A percentile compares a stretch with the other conserved stretches of the same genome.
Conservation (phyloP, 768 basidiomycete species). For the Tulasnella sp. region DNA sequence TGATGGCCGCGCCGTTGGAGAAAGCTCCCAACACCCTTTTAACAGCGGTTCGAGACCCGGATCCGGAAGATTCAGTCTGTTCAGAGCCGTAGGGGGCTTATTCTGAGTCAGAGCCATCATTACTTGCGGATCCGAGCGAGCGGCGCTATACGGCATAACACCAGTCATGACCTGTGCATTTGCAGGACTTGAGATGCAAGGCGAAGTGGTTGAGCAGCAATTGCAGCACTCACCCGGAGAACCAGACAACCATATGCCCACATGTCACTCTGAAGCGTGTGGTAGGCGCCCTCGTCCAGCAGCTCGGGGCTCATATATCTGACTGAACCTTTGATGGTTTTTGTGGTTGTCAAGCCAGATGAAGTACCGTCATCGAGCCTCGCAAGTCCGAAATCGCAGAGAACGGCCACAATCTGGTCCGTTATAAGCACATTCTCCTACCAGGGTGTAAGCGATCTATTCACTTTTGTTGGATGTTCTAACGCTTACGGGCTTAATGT, state of each 20-base stretch:
- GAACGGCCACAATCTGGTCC: background rate
- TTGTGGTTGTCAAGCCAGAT: background rate
- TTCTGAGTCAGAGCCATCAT: background rate
- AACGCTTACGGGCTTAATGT: background rate
- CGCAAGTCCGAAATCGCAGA: slow-evolving; percentile 4
- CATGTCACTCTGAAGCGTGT: background rate
- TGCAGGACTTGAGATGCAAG: background rate
- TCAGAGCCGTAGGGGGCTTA: background rate
- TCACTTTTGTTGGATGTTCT: background rate
- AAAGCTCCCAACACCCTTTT: background rate
- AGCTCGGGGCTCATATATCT: background rate
- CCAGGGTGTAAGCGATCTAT: background rate
- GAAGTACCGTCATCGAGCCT: background rate
- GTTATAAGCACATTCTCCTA: background rate
- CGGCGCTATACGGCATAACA: background rate
- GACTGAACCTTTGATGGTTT: background rate
- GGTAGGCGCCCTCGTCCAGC: background rate
- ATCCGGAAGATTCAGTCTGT: background rate
- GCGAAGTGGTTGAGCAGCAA: background rate
- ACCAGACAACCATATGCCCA: background rate
- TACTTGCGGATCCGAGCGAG: background rate
- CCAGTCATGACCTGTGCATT: background rate
- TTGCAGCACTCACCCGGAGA: background rate
- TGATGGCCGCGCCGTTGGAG: background rate
- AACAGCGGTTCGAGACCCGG: background rate